Percentiles rank a stretch among this genome's conserved stretches.
These are phyloP conservation scores for Metarhizium anisopliae DNA, from an alignment of 2,329 filamentous ascomycete species.

Conservation along the genomic window DNA sequence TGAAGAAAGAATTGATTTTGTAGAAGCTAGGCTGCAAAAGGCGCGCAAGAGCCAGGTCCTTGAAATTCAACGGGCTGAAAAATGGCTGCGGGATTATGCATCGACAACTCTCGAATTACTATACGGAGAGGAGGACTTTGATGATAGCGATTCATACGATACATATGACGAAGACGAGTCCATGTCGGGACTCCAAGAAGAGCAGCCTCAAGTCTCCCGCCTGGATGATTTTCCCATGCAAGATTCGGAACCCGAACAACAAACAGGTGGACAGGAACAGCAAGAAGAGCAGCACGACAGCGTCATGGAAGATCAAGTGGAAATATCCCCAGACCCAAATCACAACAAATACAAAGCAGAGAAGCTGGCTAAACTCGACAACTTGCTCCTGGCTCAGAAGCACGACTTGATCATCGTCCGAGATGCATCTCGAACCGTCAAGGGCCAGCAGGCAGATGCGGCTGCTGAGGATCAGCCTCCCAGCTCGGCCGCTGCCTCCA, in stretches of 20 bases:
- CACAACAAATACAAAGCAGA: background rate
- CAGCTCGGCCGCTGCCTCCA: background rate
- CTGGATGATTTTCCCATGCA: background rate
- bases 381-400: background rate
- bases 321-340: background rate
- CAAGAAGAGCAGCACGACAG: background rate
- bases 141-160: background rate
- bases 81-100: background rate
- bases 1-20: background rate
- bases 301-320: too few species aligned
- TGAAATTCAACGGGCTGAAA: background rate
- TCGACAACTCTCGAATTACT: background rate
- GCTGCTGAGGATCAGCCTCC: background rate
- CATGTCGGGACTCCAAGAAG: too few species aligned
- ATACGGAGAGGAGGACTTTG: background rate
- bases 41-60: background rate
- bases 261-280: background rate
- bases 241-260: background rate
- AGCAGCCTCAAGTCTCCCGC: background rate
- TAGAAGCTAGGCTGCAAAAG: background rate
- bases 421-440: background rate
- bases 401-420: background rate
- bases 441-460: background rate
- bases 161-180: too few species aligned
- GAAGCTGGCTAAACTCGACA: background rate